phyloP scores from a whole-genome alignment of 495 filamentous ascomycete species.

The Penicillium arizonense region DNA sequence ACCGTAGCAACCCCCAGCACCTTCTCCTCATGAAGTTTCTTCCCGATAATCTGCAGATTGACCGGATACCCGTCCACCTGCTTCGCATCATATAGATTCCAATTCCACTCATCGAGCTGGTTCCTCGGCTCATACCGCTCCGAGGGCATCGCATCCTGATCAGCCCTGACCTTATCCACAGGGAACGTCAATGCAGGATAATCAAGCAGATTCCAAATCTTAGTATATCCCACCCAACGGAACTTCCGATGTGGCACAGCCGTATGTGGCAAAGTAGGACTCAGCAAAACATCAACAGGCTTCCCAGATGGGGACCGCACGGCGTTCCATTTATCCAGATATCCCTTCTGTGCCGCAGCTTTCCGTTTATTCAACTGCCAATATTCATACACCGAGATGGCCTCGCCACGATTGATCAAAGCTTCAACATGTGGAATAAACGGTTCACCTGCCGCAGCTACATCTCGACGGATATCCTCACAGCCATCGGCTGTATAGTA shows the following conservation, averaged over 20 bases:
- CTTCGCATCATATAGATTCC: conserved; percentile 46
- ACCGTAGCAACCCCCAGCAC: conserved; percentile 42
- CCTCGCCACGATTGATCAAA: conserved; percentile 43
- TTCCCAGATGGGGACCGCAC: conserved; percentile 43
- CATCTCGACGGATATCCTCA: conserved; percentile 51
- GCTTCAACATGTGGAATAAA: conserved; percentile 51
- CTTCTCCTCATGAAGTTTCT: conserved; percentile 55
- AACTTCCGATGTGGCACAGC: conserved; percentile 49
- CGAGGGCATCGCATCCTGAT: conserved; percentile 40
- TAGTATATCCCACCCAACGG: conserved; percentile 57
- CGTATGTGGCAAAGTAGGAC: conserved; percentile 48
- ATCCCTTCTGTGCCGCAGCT: conserved; percentile 48
- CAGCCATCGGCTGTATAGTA: conserved; percentile 56
- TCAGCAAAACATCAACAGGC: conserved; percentile 61
- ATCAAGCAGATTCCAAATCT: conserved; percentile 70
- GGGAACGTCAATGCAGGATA: conserved; percentile 59
- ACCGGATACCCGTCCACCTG: conserved; percentile 44
- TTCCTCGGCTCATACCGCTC: conserved; percentile 48
- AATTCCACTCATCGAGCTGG: conserved; percentile 51
- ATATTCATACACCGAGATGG: conserved; percentile 55
- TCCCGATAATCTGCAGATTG: conserved; percentile 52
- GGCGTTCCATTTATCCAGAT: conserved; percentile 55
- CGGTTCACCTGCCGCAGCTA: conserved; percentile 49
- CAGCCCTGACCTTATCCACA: conserved; percentile 48
- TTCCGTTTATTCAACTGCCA: conserved; percentile 57